Evolutionary conservation across 2,329 filamentous ascomycete genomes (phyloP).

Genomic region (Aspergillus sp.): DNA sequence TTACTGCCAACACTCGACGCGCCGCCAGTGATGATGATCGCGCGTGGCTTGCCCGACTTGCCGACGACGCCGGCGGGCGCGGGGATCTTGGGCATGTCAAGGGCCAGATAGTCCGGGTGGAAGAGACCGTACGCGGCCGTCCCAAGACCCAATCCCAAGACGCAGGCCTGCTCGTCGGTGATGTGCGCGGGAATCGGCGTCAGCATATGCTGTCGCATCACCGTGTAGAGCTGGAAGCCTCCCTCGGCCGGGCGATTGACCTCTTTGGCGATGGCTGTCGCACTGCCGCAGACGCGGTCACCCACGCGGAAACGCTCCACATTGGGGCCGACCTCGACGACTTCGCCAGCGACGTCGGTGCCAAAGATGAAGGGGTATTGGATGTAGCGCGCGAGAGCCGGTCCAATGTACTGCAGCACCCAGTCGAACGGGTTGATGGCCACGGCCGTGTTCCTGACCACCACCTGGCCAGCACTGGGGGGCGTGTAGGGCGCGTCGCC

Average conservation of each 20-base stretch:
- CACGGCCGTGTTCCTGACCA: constrained; percentile 41
- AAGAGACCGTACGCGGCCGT: constrained; percentile 34
- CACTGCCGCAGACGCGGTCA: constrained; percentile 22
- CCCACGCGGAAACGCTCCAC: constrained; percentile 28
- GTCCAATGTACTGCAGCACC: constrained; percentile 30
- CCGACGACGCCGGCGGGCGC: constrained; percentile 5
- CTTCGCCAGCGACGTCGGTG: constrained; percentile 46
- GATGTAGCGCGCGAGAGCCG: constrained; percentile 4
- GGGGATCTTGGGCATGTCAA: constrained; percentile 20
- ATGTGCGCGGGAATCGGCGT: constrained; percentile 32
- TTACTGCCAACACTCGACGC: constrained; percentile 44
- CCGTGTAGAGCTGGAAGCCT: constrained; percentile 29
- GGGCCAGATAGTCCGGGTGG: constrained; percentile 11
- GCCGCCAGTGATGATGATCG: constrained; percentile 46
- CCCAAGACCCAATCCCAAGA: constrained; percentile 34
- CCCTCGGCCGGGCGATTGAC: constrained; percentile 25
- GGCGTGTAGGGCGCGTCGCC: constrained; percentile 36
- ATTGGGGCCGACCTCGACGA: constrained; percentile 42
- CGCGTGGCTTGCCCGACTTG: constrained; percentile 12
- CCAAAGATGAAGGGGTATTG: constrained; percentile 34
- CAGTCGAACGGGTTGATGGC: constrained; percentile 48
- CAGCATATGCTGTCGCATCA: constrained; percentile 20
- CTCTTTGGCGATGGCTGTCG: constrained; percentile 16
- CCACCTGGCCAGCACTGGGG: constrained; percentile 37
- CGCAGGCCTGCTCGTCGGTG: constrained; percentile 33